Conservation (phyloP, 1,284 basidiomycete species). For the Irpex lacteus region DNA sequence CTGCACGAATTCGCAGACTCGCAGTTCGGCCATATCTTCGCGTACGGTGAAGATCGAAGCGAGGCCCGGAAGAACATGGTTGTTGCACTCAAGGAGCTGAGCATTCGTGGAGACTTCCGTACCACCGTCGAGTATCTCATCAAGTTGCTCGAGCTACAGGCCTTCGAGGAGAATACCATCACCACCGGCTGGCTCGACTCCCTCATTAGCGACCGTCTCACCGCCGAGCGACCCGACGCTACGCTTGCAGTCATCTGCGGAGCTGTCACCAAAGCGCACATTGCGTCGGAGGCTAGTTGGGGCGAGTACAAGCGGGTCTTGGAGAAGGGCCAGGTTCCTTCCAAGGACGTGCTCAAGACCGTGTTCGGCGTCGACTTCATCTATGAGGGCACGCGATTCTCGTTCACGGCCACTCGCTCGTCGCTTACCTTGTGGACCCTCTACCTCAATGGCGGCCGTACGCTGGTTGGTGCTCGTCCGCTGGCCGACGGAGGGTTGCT, state of each 20-base stretch:
- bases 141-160: conserved; percentile 94
- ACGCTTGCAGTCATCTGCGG: conserved; percentile 95
- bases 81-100: conserved; percentile 96
- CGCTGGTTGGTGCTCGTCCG: conserved; percentile 85
- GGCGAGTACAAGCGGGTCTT: conserved; percentile 93
- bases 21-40: conserved; percentile 99
- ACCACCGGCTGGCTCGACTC: conserved; percentile 99
- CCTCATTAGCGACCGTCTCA: conserved; percentile 94
- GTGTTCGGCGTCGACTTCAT: conserved; percentile 98
- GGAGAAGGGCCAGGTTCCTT: conserved; percentile 97
- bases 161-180: conserved; percentile 96
- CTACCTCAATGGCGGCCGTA: conserved; percentile 93
- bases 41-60: conserved; percentile 94
- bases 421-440: conserved; percentile 90
- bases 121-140: conserved; percentile 99
- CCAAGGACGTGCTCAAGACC: conserved; percentile 93
- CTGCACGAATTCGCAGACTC: conserved; percentile 99
- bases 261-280: conserved; percentile 88
- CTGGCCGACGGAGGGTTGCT: conserved; percentile 96
- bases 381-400: conserved; percentile 95
- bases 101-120: conserved; percentile 98
- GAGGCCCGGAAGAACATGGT: conserved; percentile 99
- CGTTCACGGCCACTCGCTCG: conserved; percentile 93
- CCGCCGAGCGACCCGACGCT: conserved; percentile 92
- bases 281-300: conserved; percentile 88